Evolutionary conservation across 2,329 filamentous ascomycete species (phyloP).

Genomic region (Cladosporium sphaerospermum): DNA sequence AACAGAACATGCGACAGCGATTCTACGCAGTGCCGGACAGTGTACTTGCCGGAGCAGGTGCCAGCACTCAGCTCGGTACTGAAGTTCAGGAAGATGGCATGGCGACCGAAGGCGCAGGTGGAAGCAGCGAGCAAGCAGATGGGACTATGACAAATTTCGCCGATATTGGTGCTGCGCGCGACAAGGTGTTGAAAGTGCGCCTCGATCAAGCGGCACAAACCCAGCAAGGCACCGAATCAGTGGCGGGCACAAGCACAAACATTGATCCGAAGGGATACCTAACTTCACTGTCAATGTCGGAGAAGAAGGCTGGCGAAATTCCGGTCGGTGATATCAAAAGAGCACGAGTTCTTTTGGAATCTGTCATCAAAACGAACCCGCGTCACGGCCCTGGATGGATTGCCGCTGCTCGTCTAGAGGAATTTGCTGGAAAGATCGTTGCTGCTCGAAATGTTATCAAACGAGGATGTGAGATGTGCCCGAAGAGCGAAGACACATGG

Average conservation of each 20-base stretch:
- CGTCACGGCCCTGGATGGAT: constrained; percentile 95
- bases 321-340: constrained; percentile 93
- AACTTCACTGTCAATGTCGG: constrained; percentile 78
- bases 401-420: constrained; percentile 84
- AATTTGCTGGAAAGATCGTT: constrained; percentile 85
- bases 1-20: constrained; percentile 70
- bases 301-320: constrained; percentile 70
- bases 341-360: constrained; percentile 85
- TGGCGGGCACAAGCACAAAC: constrained; percentile 74
- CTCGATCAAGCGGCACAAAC: constrained; percentile 76
- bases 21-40: constrained; percentile 98
- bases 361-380: constrained; percentile 93
- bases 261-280: constrained; percentile 96
- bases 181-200: constrained; percentile 92
- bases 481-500: constrained; percentile 93
- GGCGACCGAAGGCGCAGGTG: constrained; percentile 34
- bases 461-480: constrained; percentile 82
- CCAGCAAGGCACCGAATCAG: constrained; percentile 53
- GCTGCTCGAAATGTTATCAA: constrained; percentile 83
- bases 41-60: constrained; percentile 79
- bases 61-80: constrained; percentile 74
- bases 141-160: constrained; percentile 98
- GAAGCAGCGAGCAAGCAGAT: constrained; percentile 52
- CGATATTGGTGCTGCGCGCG: constrained; percentile 89
- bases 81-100: constrained; percentile 74